Percentiles rank a stretch among this genome's conserved stretches.
Evolutionary conservation across 2,329 filamentous ascomycete species (phyloP).

Genomic region (Leptographium procerum): DNA sequence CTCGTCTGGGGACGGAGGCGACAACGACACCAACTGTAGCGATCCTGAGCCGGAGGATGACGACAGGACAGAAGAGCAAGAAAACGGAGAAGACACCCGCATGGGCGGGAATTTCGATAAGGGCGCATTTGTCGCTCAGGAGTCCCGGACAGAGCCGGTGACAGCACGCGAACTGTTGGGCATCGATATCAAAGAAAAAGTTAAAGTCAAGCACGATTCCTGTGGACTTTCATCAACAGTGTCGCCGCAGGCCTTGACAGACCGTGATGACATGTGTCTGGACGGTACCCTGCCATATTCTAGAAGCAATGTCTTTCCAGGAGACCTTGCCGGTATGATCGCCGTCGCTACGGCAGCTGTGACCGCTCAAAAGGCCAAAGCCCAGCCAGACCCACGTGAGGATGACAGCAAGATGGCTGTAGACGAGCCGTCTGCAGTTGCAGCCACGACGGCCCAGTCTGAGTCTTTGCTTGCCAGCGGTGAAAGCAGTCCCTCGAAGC

Average conservation of each 20-base stretch:
- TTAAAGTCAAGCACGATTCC: neutral
- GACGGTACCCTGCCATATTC: too few relatives aligned
- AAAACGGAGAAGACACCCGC: neutral
- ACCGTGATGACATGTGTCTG: too few relatives aligned
- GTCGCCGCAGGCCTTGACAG: neutral
- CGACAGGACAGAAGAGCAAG: neutral
- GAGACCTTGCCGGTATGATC: neutral
- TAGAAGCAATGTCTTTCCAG: neutral
- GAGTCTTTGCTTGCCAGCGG: neutral
- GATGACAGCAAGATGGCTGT: neutral
- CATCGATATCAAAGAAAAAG: neutral
- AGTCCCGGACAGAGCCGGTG: neutral
- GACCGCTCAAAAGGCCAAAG: neutral
- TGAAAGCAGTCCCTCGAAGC: constrained; percentile 12
- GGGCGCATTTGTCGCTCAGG: neutral
- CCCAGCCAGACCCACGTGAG: neutral
- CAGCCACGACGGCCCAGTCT: neutral
- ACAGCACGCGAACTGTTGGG: neutral
- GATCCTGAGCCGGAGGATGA: neutral
- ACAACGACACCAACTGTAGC: too few relatives aligned
- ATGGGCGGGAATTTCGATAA: neutral
- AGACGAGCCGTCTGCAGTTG: neutral
- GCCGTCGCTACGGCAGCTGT: constrained; percentile 2
- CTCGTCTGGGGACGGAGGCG: neutral
- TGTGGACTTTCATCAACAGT: neutral